Evolutionary conservation across 176 grass and related monocot species (phyloP).

Genomic region (Carex pumila): DNA sequence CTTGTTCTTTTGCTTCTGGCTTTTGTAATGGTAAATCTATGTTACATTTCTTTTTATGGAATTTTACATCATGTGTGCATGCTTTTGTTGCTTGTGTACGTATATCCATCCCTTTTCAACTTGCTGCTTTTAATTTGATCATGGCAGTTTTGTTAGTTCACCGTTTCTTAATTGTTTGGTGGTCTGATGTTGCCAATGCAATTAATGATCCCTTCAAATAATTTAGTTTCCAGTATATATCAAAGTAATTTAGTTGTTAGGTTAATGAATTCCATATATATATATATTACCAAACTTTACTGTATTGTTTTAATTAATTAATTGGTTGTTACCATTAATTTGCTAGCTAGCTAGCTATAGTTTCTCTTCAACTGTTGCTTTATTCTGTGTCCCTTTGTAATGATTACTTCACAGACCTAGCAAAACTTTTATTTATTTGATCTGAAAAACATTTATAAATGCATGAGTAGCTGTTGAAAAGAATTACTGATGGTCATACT

Average conservation of each 20-base stretch:
- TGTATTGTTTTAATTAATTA: neutral
- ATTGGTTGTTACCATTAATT: neutral
- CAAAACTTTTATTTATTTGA: neutral
- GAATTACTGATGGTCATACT: neutral
- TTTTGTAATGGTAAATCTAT: constrained; percentile 22
- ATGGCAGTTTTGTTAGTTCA: neutral
- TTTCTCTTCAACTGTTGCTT: neutral
- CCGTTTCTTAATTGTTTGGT: neutral
- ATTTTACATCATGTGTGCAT: constrained; percentile 16
- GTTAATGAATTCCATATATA: neutral
- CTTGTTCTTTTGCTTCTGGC: constrained; percentile 22
- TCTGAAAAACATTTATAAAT: neutral
- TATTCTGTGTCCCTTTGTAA: neutral
- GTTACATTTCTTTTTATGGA: constrained; percentile 13
- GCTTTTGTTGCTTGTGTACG: neutral
- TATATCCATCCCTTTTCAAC: neutral
- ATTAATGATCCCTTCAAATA: neutral
- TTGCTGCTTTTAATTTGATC: neutral
- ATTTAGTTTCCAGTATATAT: neutral
- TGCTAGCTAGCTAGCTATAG: neutral
- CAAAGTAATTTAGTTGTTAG: neutral
- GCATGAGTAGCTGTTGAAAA: neutral
- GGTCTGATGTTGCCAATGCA: no score
- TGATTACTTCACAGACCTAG: neutral
- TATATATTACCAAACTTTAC: neutral